Percentiles rank a stretch among this genome's conserved stretches.
Evolutionary conservation across 441 rosid species (phyloP).

Genomic region (Raphanus hybrid): DNA sequence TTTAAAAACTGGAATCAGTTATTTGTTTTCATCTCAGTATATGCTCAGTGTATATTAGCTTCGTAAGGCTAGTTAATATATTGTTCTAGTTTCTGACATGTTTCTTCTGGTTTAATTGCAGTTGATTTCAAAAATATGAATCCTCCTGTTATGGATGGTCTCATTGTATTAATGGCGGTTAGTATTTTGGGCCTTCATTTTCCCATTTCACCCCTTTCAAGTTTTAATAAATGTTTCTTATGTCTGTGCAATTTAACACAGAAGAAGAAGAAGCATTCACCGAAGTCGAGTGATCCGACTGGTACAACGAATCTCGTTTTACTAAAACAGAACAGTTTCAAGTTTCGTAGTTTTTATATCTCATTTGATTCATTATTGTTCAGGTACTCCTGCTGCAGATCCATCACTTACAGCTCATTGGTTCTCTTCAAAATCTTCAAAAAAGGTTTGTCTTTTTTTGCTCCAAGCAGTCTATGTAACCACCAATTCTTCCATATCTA

Average conservation of each 20-base stretch:
- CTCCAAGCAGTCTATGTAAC: conserved; percentile 1
- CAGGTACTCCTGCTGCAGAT: conserved; percentile 58
- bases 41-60: too few species aligned
- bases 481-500: not conserved
- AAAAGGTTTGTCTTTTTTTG: conserved; percentile 61
- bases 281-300: conserved; percentile 55
- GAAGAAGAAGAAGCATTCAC: conserved; percentile 64
- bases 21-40: too few species aligned
- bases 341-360: conserved; percentile 20
- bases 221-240: conserved; percentile 8
- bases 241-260: conserved; percentile 31
- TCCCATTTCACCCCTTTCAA: not conserved
- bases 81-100: conserved; percentile 14
- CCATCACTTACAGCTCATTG: conserved; percentile 64
- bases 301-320: conserved; percentile 51
- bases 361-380: conserved; percentile 22
- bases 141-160: conserved; percentile 80
- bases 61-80: too few species aligned
- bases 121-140: conserved; percentile 67
- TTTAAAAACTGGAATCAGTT: too few species aligned
- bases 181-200: conserved; percentile 28
- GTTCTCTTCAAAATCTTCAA: conserved; percentile 88
- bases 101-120: conserved; percentile 40
- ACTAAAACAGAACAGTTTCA: conserved; percentile 11
- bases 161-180: conserved; percentile 64